Evolutionary conservation across 805 yeast species (phyloP).

Genomic region (Starmerella apis): DNA sequence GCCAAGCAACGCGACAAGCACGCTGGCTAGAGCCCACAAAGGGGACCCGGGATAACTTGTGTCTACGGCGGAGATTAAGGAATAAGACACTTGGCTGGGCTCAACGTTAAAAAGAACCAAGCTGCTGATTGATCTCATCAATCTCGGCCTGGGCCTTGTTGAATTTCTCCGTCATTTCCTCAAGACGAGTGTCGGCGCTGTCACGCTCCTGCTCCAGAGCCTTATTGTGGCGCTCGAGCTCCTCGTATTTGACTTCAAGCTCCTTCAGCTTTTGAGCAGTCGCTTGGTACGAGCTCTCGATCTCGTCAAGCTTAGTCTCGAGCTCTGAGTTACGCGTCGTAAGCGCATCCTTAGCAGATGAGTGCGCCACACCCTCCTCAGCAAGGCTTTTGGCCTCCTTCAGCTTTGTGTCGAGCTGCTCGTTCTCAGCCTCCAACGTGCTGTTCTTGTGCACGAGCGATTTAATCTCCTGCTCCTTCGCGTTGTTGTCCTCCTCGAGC

Average conservation of each 20-base stretch:
- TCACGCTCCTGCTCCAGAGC: conserved; percentile 89
- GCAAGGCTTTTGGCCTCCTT: conserved; percentile 73
- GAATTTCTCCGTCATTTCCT: conserved; percentile 75
- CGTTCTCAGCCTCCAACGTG: conserved; percentile 69
- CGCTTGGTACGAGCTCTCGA: conserved; percentile 83
- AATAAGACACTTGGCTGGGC: background rate
- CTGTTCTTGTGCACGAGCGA: conserved; percentile 86
- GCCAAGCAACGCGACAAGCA: background rate
- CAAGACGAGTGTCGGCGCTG: conserved; percentile 79
- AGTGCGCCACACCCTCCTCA: conserved; percentile 80
- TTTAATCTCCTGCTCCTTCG: conserved; percentile 91
- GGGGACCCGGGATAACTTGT: background rate
- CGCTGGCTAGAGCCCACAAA: background rate
- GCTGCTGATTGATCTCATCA: conserved; percentile 93
- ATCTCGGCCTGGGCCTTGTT: conserved; percentile 79
- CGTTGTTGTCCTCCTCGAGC: conserved; percentile 82
- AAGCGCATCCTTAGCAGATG: conserved; percentile 81
- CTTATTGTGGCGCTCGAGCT: conserved; percentile 84
- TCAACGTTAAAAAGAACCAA: conserved; percentile 46
- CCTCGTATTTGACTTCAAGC: conserved; percentile 92
- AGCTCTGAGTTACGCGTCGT: conserved; percentile 79
- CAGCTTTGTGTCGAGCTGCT: conserved; percentile 61
- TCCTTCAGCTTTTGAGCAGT: conserved; percentile 90
- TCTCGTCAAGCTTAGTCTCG: conserved; percentile 83
- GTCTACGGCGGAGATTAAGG: background rate